Base-by-base conservation (phyloP, 2,329 filamentous ascomycete genomes). In the Stachybotrys chartarum region DNA sequence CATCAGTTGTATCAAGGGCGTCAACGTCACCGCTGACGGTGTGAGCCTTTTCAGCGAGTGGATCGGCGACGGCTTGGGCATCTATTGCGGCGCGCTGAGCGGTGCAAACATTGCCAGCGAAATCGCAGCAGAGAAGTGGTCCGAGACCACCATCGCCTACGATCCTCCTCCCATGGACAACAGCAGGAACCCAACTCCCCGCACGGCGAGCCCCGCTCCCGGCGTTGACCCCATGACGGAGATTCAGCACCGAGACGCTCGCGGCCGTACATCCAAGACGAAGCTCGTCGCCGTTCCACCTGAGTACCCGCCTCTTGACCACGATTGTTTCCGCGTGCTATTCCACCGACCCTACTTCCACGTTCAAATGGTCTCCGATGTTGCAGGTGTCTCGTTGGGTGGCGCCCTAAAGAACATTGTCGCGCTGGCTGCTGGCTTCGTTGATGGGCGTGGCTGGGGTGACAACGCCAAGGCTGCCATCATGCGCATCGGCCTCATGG, bases 391-490 rank as follows among this genome's bases (percentile, higher is more conserved):
- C 1, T 97, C 94, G 6, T 85, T 99, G 39, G 88, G 92, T 48
- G 94, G 94, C 58, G 94, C 94, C 0, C 78, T 99, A 63, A 99
- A 99, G 80, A 99, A 99, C 77, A 87, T 99, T 61, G 90, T 99
- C 55, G 94, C 94, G 6, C 78, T 99, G 17, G 93, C 91, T 6
- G 92, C 94, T 35, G 94, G 94, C 56, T 99, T 96, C 72, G 91
- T 97, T 49, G 91, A 96, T 61, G 94, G 94, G 42, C 84, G 93
- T 58, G 93, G 93, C 61, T 99, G 94, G 93, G 94, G 94, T 66
- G 92, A 97, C 77, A 99, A 97, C 64, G 93, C 93, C 61, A 97
- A 99, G 77, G 91, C 94, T n/a, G 94, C 94, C 50, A 87, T 99
- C 58, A 97, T 99, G 91, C 89, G 94, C 47, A 88, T 97, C 18